A percentile compares a stretch with the other conserved stretches of the same genome.
Evolutionary conservation across 176 grass and related monocot species (phyloP).

Genomic region (Metroxylon sagu): DNA sequence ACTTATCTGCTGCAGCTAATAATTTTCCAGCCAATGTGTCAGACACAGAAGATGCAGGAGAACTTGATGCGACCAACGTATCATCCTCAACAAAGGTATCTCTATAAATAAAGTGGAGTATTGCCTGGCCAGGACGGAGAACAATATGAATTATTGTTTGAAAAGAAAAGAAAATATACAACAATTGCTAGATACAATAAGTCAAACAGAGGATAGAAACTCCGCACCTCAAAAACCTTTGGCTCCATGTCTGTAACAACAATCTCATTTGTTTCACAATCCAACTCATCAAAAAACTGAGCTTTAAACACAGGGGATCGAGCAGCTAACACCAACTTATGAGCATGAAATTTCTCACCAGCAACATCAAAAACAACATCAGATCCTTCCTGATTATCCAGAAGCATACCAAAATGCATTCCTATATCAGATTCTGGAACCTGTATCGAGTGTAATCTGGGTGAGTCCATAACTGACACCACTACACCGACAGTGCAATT

Average conservation of each 20-base stretch:
- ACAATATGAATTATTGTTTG: constrained; percentile 6
- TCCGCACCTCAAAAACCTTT: constrained; percentile 62
- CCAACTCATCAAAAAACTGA: constrained; percentile 44
- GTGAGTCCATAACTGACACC: constrained; percentile 61
- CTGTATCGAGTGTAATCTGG: constrained; percentile 49
- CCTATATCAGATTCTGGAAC: constrained; percentile 80
- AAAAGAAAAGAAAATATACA: neutral
- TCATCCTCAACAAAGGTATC: constrained; percentile 67
- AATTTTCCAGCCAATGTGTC: constrained; percentile 73
- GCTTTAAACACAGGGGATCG: constrained; percentile 60
- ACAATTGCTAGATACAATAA: neutral
- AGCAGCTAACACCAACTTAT: constrained; percentile 73
- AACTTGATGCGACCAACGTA: constrained; percentile 61
- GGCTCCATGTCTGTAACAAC: constrained; percentile 69
- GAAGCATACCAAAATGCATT: constrained; percentile 70
- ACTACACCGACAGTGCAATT: constrained; percentile 88
- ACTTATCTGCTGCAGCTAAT: constrained; percentile 77
- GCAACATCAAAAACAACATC: constrained; percentile 76
- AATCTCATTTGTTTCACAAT: constrained; percentile 41
- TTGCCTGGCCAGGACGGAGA: constrained; percentile 30
- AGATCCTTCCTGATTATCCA: constrained; percentile 64
- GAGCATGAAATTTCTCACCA: constrained; percentile 80
- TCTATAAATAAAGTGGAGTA: constrained; percentile 87
- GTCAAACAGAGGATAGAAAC: constrained; percentile 13
- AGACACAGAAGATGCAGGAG: constrained; percentile 48